These are phyloP conservation scores for Lophiostoma macrostomum DNA, from an alignment of 495 filamentous ascomycete species.

Conservation along the genomic window DNA sequence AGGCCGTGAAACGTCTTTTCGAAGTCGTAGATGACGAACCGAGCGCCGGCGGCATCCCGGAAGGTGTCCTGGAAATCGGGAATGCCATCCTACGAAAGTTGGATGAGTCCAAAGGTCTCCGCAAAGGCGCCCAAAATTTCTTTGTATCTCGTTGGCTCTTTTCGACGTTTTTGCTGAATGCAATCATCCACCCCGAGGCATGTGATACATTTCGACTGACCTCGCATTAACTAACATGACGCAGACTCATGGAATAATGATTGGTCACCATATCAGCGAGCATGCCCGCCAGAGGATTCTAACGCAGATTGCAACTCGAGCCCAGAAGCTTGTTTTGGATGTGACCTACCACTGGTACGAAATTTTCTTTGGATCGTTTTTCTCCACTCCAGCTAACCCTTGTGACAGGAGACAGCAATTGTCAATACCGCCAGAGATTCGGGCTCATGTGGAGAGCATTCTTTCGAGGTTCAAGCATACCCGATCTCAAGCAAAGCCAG, in stretches of 20 bases:
- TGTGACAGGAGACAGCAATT: constrained; percentile 55
- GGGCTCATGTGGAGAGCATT: constrained; percentile 73
- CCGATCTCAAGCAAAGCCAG: constrained; percentile 52
- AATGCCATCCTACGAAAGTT: constrained; percentile 77
- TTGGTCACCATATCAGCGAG: constrained; percentile 86
- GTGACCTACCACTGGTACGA: constrained; percentile 51
- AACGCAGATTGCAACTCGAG: constrained; percentile 72
- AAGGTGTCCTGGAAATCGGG: constrained; percentile 75
- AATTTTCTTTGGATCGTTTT: not conserved
- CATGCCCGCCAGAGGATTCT: constrained; percentile 86
- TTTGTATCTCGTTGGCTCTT: constrained; percentile 91
- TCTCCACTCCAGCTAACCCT: constrained; percentile 12
- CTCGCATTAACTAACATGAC: too few species aligned
- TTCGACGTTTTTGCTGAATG: constrained; percentile 76
- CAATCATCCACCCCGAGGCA: constrained; percentile 87
- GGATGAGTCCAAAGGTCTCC: constrained; percentile 63
- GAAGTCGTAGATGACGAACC: constrained; percentile 73
- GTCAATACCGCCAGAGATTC: constrained; percentile 63
- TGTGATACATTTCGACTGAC: too few species aligned
- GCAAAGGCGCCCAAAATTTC: constrained; percentile 71
- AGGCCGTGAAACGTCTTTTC: constrained; percentile 78
- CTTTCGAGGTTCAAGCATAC: constrained; percentile 61
- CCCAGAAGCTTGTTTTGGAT: constrained; percentile 70
- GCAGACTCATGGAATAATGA: constrained; percentile 79
- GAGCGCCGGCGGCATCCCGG: constrained; percentile 76